Evolutionary conservation across 2,329 filamentous ascomycete genomes (phyloP).

Genomic region (Botrytis paeoniae): DNA sequence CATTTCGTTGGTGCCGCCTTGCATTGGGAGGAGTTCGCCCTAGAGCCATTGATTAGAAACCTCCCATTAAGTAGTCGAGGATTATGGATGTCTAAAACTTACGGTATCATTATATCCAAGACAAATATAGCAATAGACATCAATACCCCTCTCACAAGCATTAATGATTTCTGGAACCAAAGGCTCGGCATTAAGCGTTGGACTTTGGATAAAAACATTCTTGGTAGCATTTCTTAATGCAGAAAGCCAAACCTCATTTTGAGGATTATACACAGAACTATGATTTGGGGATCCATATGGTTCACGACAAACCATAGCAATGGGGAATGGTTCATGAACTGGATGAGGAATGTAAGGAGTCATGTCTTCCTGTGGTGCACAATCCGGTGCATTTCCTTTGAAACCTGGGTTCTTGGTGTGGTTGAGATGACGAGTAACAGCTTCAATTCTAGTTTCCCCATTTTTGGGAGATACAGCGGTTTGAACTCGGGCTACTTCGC

Average conservation of each 20-base stretch:
- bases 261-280: constrained; percentile 60
- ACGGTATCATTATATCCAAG: constrained; percentile 74
- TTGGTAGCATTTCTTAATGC: constrained; percentile 61
- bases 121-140: constrained; percentile 69
- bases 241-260: constrained; percentile 73
- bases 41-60: constrained; percentile 26
- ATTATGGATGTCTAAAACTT: constrained; percentile 31
- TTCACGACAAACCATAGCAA: constrained; percentile 67
- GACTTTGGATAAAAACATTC: constrained; percentile 74
- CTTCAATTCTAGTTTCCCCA: constrained; percentile 53
- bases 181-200: constrained; percentile 70
- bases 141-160: constrained; percentile 64
- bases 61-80: fast-evolving
- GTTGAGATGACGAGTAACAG: constrained; percentile 65
- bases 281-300: constrained; percentile 65
- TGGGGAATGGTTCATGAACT: constrained; percentile 57
- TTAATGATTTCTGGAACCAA: constrained; percentile 60
- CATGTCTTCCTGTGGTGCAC: constrained; percentile 53
- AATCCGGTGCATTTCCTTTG: constrained; percentile 52
- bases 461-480: constrained; percentile 49
- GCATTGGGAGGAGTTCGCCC: constrained; percentile 72
- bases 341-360: constrained; percentile 61
- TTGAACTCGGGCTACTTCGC: constrained; percentile 62
- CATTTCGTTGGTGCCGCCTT: constrained; percentile 75
- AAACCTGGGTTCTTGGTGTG: constrained; percentile 53